Evolutionary conservation across 257 asterid species (phyloP), one percentile per base, ranked within the genome.

Genomic region (Solanum neorickii): DNA sequence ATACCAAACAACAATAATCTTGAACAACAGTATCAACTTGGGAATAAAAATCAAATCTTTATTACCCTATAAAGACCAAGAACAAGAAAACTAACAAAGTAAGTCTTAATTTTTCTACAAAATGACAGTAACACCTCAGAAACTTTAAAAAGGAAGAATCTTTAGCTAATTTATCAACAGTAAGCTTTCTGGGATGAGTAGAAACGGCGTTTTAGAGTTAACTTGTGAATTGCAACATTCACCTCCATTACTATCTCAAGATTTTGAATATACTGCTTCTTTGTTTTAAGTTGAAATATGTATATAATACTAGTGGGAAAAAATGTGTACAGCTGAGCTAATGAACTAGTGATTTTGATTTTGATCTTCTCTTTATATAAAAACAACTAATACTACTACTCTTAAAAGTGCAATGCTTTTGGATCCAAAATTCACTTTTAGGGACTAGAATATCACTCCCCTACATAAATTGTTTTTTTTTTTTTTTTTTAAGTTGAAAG

Each of bases 181-280:
- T 91, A 91, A 83, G 94, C 94, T 87, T 93, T 87, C 89, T 92
- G 95, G 87, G 96, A 94, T 83, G 96, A 91, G 93, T 94, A 96
- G 90, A 94, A 91, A 88, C 94, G 91, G 91, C 92, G 95, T 89
- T 87, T 89, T 9, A 89, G 83, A 85, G 84, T 89, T 73, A 88
- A 90, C 59, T 86, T 84, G 88, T 90, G 90, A 84, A 85, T 80
- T 62, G 88, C 87, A 65, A 90, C 83, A 75, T 90, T 90, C 47
- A 90, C 90, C 49, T 94, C 95, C 98, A 95, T 95, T 20, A 73
- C 83, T 44, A 62, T 65, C 49, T 47, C 46, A 87, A 78, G 85
- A 52, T 72, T 47, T 69, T 86, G 68, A 44, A 44, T 82, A 82
- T 49, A 46, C 84, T 27, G 25, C 16, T 78, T 49, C 29, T 49